phyloP scores from a whole-genome alignment of 2,329 filamentous ascomycete genomes.

The Raffaelea deltoideospora region DNA sequence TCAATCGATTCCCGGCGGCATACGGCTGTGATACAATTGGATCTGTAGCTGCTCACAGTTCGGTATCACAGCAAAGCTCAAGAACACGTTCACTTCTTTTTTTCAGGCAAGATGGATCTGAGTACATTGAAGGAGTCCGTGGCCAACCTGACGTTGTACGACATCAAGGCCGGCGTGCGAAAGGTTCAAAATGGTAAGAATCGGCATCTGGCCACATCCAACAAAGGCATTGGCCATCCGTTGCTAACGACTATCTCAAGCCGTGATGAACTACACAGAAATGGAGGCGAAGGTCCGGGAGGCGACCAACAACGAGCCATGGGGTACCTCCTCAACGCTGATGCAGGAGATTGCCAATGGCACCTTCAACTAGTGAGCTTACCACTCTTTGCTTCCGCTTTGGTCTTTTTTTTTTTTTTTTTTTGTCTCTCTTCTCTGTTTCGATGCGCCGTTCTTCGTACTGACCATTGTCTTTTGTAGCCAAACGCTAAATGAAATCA shows the following conservation, averaged over 20 bases:
- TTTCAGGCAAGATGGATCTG: constrained; percentile 55
- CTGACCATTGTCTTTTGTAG: constrained; percentile 27
- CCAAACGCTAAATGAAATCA: constrained; percentile 95
- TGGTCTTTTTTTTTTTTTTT: constrained; percentile 6
- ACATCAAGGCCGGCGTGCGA: constrained; percentile 84
- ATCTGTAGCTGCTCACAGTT: too few species aligned
- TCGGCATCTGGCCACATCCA: constrained; percentile 2
- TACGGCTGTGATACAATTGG: too few species aligned
- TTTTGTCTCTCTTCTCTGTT: background rate
- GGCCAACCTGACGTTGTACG: constrained; percentile 84
- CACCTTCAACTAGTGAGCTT: constrained; percentile 97
- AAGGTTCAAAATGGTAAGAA: constrained; percentile 88
- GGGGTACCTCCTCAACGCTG: constrained; percentile 68
- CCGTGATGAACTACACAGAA: constrained; percentile 96
- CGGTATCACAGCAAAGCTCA: too few species aligned
- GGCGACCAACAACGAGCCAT: constrained; percentile 97
- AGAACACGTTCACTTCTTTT: too few species aligned
- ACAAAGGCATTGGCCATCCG: background rate
- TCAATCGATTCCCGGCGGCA: too few species aligned
- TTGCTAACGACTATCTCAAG: constrained; percentile 25
- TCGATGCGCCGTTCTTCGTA: too few species aligned
- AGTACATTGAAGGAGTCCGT: constrained; percentile 74
- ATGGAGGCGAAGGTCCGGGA: constrained; percentile 58
- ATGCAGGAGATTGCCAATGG: constrained; percentile 99
- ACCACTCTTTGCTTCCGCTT: too few species aligned